Conservation (phyloP, 2,329 filamentous ascomycete genomes). For the Aureobasidium subglaciale region DNA sequence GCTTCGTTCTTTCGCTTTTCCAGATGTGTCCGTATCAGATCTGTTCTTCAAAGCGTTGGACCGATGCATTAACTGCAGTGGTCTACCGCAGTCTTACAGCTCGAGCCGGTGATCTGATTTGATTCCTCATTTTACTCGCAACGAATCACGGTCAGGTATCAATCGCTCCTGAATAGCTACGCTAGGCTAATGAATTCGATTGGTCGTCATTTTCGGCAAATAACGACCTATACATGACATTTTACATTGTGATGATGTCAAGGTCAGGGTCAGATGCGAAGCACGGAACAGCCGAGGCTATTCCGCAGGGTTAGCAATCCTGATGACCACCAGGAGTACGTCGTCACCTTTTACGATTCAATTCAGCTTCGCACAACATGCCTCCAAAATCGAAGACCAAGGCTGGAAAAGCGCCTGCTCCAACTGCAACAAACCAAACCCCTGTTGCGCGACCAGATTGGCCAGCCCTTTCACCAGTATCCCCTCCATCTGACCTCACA, state of each 20-base stretch:
- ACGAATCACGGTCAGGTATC: too few relatives aligned
- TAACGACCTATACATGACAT: not conserved
- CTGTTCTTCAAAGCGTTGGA: too few relatives aligned
- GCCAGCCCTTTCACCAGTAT: constrained; percentile 63
- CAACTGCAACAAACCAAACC: constrained; percentile 14
- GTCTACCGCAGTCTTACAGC: too few relatives aligned
- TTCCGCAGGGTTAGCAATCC: not conserved
- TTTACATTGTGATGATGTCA: not conserved
- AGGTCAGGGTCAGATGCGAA: not conserved
- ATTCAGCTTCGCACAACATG: constrained; percentile 14
- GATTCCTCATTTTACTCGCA: too few relatives aligned
- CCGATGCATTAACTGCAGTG: too few relatives aligned
- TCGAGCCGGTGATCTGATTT: too few relatives aligned
- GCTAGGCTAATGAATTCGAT: too few relatives aligned
- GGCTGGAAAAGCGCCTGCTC: not conserved
- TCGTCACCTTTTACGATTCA: not conserved
- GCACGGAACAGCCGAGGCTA: not conserved
- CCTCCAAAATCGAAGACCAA: constrained; percentile 19
- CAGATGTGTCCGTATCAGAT: too few relatives aligned
- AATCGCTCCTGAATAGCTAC: too few relatives aligned
- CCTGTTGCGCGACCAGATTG: constrained; percentile 46
- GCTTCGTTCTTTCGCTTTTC: too few relatives aligned
- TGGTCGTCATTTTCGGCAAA: too few relatives aligned
- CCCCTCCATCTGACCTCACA: constrained; percentile 58
- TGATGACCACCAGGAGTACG: not conserved